Base-by-base conservation (phyloP, 23 red algal genomes). In the Gracilaria gracilis region DNA sequence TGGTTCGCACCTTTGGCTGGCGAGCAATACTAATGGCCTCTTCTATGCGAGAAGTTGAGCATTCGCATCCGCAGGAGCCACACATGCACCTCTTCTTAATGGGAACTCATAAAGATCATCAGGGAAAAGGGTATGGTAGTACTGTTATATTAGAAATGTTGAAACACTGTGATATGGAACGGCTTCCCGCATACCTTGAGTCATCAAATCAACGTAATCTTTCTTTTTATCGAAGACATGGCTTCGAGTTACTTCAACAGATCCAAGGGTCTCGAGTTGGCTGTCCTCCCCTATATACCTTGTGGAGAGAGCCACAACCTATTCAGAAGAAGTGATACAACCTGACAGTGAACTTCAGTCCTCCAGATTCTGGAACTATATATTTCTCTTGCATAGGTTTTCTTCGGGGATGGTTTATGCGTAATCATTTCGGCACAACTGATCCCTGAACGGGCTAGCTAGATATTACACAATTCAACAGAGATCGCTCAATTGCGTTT, bases 21-120 rank as follows among this genome's bases (percentile, higher is more conserved):
- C 69, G 69, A 1, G 69, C 20, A 15, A 8, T 75, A 6, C n/a
- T 40, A 2, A 75, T 75, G 36, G 33, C 36, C 8, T 75, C 69
- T n/a, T 1, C 35, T 36, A 75, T 75, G 69, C 13, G 39, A 0
- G 36, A 75, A 46, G 36, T 75, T 7, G 69, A 75, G 15, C n/a
- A 47, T 9, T 35, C 69, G 14, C 69, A 75, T 46, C 69, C 69
- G 1, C n/a, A 75, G 69, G 37, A 75, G 69, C 69, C 69, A 2
- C 69, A 75, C 37, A 75, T 75, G 69, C 36, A 75, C n/a, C 69
- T 75, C 1, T 75, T 75, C 37, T 9, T 75, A 1, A 75, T 75
- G 19, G 69, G 69, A 42, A 75, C 69, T 19, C 69, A 75, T 44
- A 40, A 40, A 19, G 69, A 75, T 23, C 69, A 75, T 75, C 69